phyloP scores from a whole-genome alignment of 345 rosid species.

The Mangifera indica region DNA sequence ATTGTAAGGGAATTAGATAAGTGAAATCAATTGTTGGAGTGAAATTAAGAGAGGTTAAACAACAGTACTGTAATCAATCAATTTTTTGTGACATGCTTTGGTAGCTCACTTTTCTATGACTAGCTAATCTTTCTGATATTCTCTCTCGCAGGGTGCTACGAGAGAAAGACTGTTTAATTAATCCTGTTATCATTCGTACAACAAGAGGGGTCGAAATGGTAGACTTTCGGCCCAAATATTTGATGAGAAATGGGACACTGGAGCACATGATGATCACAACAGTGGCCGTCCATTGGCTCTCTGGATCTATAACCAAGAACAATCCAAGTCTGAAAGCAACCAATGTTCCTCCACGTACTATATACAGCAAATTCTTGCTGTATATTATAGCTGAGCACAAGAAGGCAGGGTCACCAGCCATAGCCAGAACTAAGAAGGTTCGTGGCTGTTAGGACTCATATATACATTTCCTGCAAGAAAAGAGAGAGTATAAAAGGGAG shows the following conservation, averaged over 20 bases:
- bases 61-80: no score
- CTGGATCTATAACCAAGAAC: background rate
- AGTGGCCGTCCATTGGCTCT: background rate
- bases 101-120: no score
- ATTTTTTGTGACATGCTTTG: no score
- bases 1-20: no score
- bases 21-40: no score
- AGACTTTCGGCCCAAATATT: background rate
- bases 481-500: no score
- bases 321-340: background rate
- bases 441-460: no score
- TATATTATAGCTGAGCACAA: background rate
- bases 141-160: no score
- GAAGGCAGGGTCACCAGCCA: conserved; percentile 2
- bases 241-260: no score
- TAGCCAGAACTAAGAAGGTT: background rate
- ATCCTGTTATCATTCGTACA: background rate
- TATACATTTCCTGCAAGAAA: no score
- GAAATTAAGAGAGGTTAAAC: no score
- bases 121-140: no score
- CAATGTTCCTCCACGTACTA: background rate
- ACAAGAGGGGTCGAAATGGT: background rate
- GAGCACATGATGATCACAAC: background rate
- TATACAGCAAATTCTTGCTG: background rate
- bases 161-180: background rate